Evolutionary conservation across 2,329 filamentous ascomycete species (phyloP), one percentile per base, ranked within the genome.

Genomic region (Colletotrichum sidae): DNA sequence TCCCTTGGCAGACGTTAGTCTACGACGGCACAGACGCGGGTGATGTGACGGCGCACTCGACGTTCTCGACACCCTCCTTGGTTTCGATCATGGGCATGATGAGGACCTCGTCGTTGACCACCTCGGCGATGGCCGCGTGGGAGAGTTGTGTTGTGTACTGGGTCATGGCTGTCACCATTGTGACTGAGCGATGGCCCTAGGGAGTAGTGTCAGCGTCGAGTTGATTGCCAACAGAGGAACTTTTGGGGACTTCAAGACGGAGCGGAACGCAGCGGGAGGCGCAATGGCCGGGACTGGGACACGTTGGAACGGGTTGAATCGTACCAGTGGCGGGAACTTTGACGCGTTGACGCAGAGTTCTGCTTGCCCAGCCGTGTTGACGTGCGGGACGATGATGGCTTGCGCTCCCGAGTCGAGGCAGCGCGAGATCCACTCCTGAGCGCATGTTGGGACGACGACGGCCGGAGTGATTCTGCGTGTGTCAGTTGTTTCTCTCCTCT

Each of bases 321-420:
- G 17, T 6, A 63, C 84, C 61, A 76, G 72, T 2, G 83, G 84
- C 2, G 84, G 84, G 58, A 85, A 86, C 67, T 85, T 86, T 68
- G 82, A 78, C 9, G 80, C 78, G 67, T 77, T 74, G 8, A 86
- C 83, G 12, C 84, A 76, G 52, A 80, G 73, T 56, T 71, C 74
- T 33, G 81, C 82, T 67, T 84, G 79, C 9, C 84, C 78, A 5
- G 77, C 79, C 6, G 76, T 84, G 69, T 79, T 79, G 64, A 82
- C 76, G 51, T 78, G 75, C 3, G 83, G 83, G 0, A 85, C 81
- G 62, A 85, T 79, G 63, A 85, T 77, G 11, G 81, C 83, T 54
- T 85, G 82, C 47, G 82, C 82, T 41, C 83, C 83, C 46, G 80
- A 78, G 62, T 85, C 83, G 38, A 85, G 74, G n/a, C 83, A 83